A percentile compares a stretch with the other conserved stretches of the same genome.
Conservation (phyloP, 2,329 filamentous ascomycete genomes). For the Iodosphaeria phyllophila region DNA sequence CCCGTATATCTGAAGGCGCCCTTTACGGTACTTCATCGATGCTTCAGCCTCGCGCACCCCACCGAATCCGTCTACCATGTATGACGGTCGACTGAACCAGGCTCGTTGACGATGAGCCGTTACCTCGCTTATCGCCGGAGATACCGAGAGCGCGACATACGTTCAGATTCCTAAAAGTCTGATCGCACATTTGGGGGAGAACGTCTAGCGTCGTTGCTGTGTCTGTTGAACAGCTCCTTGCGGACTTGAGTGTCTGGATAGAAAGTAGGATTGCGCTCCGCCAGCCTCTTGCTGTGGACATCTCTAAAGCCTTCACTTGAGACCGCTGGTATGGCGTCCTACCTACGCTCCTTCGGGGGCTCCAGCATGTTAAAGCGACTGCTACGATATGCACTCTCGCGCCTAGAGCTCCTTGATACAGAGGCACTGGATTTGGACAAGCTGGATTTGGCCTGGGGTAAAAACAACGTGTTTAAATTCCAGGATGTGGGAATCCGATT, state of each 20-base stretch:
- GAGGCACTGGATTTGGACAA: constrained; percentile 74
- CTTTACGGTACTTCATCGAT: too few relatives aligned
- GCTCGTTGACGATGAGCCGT: constrained; percentile 5
- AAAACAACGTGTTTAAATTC: constrained; percentile 68
- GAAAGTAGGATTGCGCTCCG: too few relatives aligned
- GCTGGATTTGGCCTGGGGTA: constrained; percentile 66
- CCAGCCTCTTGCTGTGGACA: too few relatives aligned
- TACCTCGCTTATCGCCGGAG: constrained; percentile 5
- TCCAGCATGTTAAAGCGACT: constrained; percentile 78
- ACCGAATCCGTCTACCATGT: neutral
- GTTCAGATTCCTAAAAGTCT: too few relatives aligned
- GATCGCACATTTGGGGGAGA: too few relatives aligned
- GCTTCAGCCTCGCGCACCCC: too few relatives aligned
- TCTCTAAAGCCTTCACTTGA: constrained; percentile 1
- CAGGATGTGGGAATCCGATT: constrained; percentile 69
- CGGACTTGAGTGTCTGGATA: too few relatives aligned
- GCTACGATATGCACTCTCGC: constrained; percentile 67
- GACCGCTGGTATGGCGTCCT: constrained; percentile 42
- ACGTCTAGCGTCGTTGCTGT: too few relatives aligned
- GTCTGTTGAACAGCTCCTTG: too few relatives aligned
- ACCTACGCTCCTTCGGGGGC: constrained; percentile 44
- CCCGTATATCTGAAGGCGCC: too few relatives aligned
- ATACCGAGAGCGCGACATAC: too few relatives aligned
- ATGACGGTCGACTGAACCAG: neutral
- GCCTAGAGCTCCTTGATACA: constrained; percentile 73